Conservation (phyloP, 2,329 filamentous ascomycete genomes). For the Bisporella sp. region DNA sequence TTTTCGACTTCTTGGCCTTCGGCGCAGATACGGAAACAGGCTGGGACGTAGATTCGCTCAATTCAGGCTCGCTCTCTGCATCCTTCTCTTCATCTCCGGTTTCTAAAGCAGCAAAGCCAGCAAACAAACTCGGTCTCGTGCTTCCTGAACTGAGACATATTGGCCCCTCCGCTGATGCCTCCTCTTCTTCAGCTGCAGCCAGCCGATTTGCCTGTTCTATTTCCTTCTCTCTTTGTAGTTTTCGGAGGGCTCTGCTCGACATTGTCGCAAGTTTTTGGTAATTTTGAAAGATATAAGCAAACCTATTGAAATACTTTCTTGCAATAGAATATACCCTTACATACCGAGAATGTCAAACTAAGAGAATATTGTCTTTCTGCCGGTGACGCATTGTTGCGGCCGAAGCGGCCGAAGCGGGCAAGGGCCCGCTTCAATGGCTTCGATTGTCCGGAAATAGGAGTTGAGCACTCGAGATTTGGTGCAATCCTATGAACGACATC, state of each 20-base stretch:
- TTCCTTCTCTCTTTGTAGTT: conserved; percentile 28
- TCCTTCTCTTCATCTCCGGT: conserved; percentile 26
- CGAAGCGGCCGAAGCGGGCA: too few species aligned
- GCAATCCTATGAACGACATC: too few species aligned
- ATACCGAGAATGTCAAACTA: too few species aligned
- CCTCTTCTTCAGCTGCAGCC: conserved; percentile 20
- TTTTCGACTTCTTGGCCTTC: conserved; percentile 45
- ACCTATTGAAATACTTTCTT: too few species aligned
- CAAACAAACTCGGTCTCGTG: conserved; percentile 44
- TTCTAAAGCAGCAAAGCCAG: conserved; percentile 40
- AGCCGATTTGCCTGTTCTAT: conserved; percentile 19
- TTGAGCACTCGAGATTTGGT: too few species aligned
- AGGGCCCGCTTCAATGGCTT: too few species aligned
- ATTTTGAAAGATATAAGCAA: too few species aligned
- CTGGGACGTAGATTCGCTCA: conserved; percentile 19
- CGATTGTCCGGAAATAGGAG: too few species aligned
- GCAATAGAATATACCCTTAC: too few species aligned
- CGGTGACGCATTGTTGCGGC: too few species aligned
- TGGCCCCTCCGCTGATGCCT: conserved; percentile 23
- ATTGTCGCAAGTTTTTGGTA: conserved; percentile 9
- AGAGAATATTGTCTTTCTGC: too few species aligned
- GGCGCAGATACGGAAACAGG: conserved; percentile 20
- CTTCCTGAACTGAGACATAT: conserved; percentile 22
- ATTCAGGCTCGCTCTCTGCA: conserved; percentile 24
- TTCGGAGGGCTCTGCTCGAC: conserved; percentile 29